Conservation (phyloP, 106 monocot species). For the Dioscorea dumetorum region DNA sequence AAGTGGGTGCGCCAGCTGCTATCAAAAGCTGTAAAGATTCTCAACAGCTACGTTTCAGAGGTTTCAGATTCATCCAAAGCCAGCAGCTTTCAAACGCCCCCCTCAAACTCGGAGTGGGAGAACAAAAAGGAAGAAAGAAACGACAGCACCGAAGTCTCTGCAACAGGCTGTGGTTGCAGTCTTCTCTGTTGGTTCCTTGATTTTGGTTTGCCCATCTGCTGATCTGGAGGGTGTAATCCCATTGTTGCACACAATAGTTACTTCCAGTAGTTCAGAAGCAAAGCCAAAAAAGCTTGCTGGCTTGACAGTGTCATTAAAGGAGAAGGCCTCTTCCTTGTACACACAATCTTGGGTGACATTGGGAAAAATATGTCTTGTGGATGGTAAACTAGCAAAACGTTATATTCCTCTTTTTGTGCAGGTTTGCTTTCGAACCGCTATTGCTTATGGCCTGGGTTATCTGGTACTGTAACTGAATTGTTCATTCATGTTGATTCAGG, state of each 20-base stretch:
- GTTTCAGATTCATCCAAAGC: constrained; percentile 29
- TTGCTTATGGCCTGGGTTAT: constrained; percentile 3
- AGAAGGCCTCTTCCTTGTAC: constrained; percentile 59
- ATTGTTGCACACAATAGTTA: constrained; percentile 69
- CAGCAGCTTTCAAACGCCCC: constrained; percentile 45
- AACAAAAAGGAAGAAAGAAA: constrained; percentile 32
- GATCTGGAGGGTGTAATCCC: constrained; percentile 59
- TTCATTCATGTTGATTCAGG: constrained; percentile 35
- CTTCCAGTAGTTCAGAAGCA: constrained; percentile 46
- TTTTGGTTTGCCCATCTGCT: constrained; percentile 61
- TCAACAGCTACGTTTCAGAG: constrained; percentile 50
- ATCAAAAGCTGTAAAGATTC: constrained; percentile 37
- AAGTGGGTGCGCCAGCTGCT: constrained; percentile 78
- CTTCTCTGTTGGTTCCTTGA: constrained; percentile 79
- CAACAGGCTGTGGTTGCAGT: constrained; percentile 61
- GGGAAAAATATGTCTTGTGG: constrained; percentile 91
- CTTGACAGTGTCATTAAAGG: constrained; percentile 40
- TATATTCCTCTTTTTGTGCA: constrained; percentile 95
- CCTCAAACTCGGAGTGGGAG: constrained; percentile 13
- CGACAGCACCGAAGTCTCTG: constrained; percentile 16
- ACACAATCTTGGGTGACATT: constrained; percentile 90
- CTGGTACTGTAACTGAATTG: not conserved
- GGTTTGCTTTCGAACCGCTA: constrained; percentile 35
- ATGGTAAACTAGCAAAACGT: constrained; percentile 78
- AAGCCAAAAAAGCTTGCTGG: constrained; percentile 46